Evolutionary conservation across 805 yeast species (phyloP), one percentile per base, ranked within the genome.

Genomic region (Yamadazyma takamatsuzukensis): DNA sequence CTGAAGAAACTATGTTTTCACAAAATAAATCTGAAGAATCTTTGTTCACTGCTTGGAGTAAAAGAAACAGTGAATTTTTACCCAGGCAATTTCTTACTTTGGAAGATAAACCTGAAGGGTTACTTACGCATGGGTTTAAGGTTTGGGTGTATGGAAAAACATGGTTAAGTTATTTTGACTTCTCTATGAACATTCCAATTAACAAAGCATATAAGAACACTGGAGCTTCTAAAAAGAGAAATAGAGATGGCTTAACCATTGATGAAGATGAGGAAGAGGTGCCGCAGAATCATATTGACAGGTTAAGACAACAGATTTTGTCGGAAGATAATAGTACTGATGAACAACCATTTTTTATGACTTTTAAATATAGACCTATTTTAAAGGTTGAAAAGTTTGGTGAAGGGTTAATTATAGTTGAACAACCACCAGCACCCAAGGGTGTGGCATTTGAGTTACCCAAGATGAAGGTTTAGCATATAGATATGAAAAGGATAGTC

Each of bases 121-220:
- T 84, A 9, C 85, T 83, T 50, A 50, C 54, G 11, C 78, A 76
- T 32, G 32, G 34, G 7, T 44, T 59, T 1, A 48, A 61, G 21
- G 61, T 83, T 11, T 90, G 96, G 96, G 59, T 87, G n/a, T 88
- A 85, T 75, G 95, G 96, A 2, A 70, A 83, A 14, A 74, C 74
- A 32, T 90, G 96, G 95, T 44, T 89, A 11, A 74, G 82, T 4
- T 83, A 74, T 53, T 71, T 90, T 30, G 90, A 90, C 54, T 58
- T 84, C 43, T 54, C 70, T 6, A 52, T 68, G 33, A 75, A 81
- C 48, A 55, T 79, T 32, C 82, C 85, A 10, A 56, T 70, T 13
- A 47, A 49, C 33, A 61, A 59, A 40, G 25, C 33, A 19, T 53
- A 52, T 33, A 51, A 48, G 51, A 51, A 54, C 15, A 27, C 55